Evolutionary conservation across 371 early-diverging fungal genomes (phyloP).

Genomic region (Fennellomyces sp.): DNA sequence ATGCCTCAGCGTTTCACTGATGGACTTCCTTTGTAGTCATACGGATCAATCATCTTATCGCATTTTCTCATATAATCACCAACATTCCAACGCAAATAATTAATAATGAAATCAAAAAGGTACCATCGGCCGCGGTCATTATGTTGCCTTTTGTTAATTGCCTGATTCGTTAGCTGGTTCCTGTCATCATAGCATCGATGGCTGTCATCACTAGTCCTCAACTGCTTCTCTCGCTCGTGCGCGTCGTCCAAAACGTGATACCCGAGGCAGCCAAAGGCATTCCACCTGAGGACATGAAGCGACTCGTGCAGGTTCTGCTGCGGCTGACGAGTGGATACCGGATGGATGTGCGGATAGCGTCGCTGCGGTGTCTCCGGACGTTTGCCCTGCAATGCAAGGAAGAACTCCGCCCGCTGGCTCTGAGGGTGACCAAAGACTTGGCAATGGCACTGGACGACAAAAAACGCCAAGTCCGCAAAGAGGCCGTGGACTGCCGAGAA

Average conservation of each 20-base stretch:
- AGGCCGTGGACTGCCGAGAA: conserved; percentile 85
- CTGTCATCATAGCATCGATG: not conserved
- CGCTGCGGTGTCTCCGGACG: conserved; percentile 20
- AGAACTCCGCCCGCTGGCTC: conserved; percentile 64
- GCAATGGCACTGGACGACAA: conserved; percentile 78
- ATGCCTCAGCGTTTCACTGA: conserved; percentile 64
- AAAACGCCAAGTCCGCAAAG: conserved; percentile 85
- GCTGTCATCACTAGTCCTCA: not conserved
- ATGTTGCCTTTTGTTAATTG: not conserved
- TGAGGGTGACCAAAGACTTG: conserved; percentile 69
- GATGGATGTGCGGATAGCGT: conserved; percentile 63
- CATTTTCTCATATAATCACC: conserved; percentile 73
- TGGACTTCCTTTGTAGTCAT: conserved; percentile 40
- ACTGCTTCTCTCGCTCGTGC: not conserved
- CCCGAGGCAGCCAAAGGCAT: not conserved
- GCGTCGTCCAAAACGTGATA: not conserved
- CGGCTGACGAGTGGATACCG: not conserved
- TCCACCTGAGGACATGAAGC: not conserved
- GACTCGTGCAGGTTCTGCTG: not conserved
- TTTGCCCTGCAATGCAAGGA: conserved; percentile 61
- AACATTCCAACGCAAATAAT: conserved; percentile 76
- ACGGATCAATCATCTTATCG: conserved; percentile 56
- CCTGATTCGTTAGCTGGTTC: not conserved
- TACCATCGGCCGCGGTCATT: conserved; percentile 22
- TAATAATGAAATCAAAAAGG: conserved; percentile 66